Conservation (phyloP, 208 protist genomes). For the Wallacemonas collosoma region DNA sequence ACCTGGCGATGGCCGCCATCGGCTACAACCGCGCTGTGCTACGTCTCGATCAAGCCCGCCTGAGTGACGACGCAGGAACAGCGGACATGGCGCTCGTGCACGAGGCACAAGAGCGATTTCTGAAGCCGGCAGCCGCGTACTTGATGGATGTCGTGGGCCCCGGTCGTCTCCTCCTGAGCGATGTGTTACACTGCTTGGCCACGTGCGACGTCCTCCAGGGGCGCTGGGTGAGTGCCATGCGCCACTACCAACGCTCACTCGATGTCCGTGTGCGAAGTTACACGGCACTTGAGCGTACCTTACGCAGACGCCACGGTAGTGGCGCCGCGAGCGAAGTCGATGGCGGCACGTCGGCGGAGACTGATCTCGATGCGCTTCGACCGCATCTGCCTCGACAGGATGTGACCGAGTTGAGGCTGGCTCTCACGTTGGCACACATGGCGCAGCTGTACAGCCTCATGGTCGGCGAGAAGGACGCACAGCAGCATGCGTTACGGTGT, state of each 20-base stretch:
- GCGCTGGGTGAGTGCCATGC: constrained; percentile 26
- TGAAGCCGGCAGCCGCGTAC: constrained; percentile 9
- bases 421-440: constrained; percentile 68
- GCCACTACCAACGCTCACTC: constrained; percentile 35
- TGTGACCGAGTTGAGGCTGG: constrained; percentile 54
- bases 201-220: constrained; percentile 50
- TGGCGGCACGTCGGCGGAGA: not conserved
- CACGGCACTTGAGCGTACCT: not conserved
- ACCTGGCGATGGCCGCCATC: constrained; percentile 33
- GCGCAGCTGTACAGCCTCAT: constrained; percentile 57
- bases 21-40: constrained; percentile 57
- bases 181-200: constrained; percentile 63
- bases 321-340: not conserved
- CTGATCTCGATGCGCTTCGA: not conserved
- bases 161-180: constrained; percentile 46
- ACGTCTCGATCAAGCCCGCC: constrained; percentile 38
- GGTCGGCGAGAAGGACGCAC: not conserved
- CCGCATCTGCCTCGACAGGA: constrained; percentile 12
- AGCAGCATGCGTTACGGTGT: not conserved
- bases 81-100: constrained; percentile 26
- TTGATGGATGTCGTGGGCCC: constrained; percentile 36
- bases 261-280: constrained; percentile 28
- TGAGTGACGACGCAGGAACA: not conserved
- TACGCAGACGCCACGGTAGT: not conserved
- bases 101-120: constrained; percentile 22